Conservation (phyloP, 495 filamentous ascomycete species). For the Hypoxylon perforatum region DNA sequence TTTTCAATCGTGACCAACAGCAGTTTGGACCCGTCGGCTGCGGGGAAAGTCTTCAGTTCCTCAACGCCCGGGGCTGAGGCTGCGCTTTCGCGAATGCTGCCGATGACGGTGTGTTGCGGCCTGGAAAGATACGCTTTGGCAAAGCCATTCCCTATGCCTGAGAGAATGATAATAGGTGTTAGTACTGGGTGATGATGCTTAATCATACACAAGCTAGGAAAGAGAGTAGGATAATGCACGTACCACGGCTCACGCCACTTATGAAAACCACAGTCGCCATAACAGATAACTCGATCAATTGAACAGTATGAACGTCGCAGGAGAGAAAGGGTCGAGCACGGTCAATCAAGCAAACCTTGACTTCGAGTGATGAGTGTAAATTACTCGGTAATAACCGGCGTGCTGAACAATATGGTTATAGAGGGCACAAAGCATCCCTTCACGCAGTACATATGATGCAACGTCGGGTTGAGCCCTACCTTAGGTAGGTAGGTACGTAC, state of each 20-base stretch:
- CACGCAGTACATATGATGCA: too few relatives aligned
- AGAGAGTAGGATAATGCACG: constrained; percentile 2
- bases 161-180: constrained; percentile 29
- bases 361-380: neutral
- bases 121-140: constrained; percentile 40
- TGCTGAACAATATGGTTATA: neutral
- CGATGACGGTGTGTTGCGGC: constrained; percentile 45
- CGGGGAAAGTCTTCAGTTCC: constrained; percentile 43
- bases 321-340: neutral
- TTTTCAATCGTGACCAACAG: constrained; percentile 57
- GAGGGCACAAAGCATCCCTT: too few relatives aligned
- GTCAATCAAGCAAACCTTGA: neutral
- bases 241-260: constrained; percentile 26
- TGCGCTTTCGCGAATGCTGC: constrained; percentile 35
- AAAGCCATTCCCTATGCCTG: constrained; percentile 30
- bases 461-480: too few relatives aligned
- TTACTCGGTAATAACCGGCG: neutral
- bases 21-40: constrained; percentile 47
- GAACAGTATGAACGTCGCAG: constrained; percentile 13
- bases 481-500: too few relatives aligned
- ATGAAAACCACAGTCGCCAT: constrained; percentile 27
- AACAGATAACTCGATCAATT: constrained; percentile 13
- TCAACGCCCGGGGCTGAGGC: constrained; percentile 15
- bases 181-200: constrained; percentile 13
- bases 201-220: neutral